Conservation (phyloP, 202 grass and related monocot genomes). For the Carex arenaria region DNA sequence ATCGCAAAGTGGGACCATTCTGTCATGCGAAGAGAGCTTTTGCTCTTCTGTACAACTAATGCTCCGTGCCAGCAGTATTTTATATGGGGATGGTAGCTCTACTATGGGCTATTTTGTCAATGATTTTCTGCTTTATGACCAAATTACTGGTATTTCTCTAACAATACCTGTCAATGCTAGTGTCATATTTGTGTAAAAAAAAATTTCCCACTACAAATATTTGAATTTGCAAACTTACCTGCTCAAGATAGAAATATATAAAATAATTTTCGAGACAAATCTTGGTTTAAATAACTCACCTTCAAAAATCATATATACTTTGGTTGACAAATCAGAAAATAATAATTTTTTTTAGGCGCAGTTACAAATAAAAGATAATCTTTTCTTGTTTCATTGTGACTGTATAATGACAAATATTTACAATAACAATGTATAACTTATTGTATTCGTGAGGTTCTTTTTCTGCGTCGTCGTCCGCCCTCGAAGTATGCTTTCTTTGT, state of each 20-base stretch:
- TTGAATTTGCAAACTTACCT: background rate
- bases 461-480: too few species aligned
- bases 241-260: background rate
- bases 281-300: background rate
- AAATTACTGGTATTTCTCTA: constrained; percentile 52
- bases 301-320: background rate
- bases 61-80: constrained; percentile 45
- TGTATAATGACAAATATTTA: too few species aligned
- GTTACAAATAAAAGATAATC: background rate
- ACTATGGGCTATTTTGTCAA: constrained; percentile 59
- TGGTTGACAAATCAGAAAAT: background rate
- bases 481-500: too few species aligned
- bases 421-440: too few species aligned
- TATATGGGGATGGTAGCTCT: constrained; percentile 85
- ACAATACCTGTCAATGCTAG: constrained; percentile 51
- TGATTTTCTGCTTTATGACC: constrained; percentile 60
- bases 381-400: too few species aligned
- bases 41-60: constrained; percentile 30
- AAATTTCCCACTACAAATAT: background rate
- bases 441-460: too few species aligned
- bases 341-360: background rate
- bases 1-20: constrained; percentile 37
- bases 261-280: background rate
- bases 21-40: constrained; percentile 65
- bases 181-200: constrained; percentile 79